phyloP scores from a whole-genome alignment of 2,329 filamentous ascomycete species.

The Diaporthe citrichinensis region DNA sequence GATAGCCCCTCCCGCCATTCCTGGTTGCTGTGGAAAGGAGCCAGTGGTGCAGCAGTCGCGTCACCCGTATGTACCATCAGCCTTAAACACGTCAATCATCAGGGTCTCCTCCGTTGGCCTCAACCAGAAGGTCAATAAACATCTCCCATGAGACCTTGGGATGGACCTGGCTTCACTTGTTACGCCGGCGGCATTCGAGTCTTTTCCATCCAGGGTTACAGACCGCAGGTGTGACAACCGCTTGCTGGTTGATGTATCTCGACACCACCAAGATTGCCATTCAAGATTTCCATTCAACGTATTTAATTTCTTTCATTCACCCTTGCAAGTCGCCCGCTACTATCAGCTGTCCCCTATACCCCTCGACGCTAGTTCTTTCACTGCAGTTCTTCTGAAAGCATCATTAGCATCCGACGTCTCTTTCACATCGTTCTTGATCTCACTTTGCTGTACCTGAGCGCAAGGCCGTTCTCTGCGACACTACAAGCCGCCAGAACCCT shows the following conservation, averaged over 20 bases:
- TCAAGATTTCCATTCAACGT: neutral
- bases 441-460: neutral
- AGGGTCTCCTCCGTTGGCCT: slow-evolving; percentile 12
- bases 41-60: slow-evolving; percentile 10
- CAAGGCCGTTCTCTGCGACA: neutral
- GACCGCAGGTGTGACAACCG: neutral
- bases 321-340: slow-evolving; percentile 4
- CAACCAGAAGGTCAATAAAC: slow-evolving; percentile 5
- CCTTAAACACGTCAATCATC: slow-evolving; percentile 22
- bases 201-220: neutral
- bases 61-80: slow-evolving; percentile 8
- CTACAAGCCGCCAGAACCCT: slow-evolving; percentile 13
- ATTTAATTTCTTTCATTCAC: slow-evolving; percentile 13
- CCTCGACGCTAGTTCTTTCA: neutral
- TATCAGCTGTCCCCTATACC: neutral
- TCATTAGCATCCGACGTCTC: slow-evolving; percentile 2
- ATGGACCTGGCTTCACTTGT: slow-evolving; percentile 12
- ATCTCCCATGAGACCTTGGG: neutral
- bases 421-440: neutral
- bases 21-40: slow-evolving; percentile 24
- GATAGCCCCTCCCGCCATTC: slow-evolving; percentile 12
- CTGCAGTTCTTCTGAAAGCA: slow-evolving; percentile 20
- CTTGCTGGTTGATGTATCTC: neutral
- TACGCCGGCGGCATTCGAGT: neutral
- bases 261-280: neutral